Conservation (phyloP, 2,329 filamentous ascomycete species). For the Fusarium sp. region DNA sequence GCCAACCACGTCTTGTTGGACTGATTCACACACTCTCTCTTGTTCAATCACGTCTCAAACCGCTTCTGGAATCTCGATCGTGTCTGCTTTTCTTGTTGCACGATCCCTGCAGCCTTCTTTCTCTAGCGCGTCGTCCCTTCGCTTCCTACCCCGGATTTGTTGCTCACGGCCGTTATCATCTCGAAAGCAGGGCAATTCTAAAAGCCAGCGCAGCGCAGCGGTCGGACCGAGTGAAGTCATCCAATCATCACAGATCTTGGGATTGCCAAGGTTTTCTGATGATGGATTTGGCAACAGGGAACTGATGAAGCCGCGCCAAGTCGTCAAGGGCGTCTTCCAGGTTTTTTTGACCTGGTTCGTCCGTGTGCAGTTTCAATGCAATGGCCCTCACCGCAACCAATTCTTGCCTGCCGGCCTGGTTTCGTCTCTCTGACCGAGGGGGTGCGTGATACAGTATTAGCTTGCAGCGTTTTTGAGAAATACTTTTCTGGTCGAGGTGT, state of each 20-base stretch:
- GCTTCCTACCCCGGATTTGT: conserved; percentile 30
- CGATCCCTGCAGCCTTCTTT: conserved; percentile 27
- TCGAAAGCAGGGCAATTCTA: not conserved
- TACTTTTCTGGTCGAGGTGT: not conserved
- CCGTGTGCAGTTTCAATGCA: conserved; percentile 13
- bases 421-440: conserved; percentile 12
- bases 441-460: conserved; percentile 11
- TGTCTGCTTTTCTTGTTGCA: conserved; percentile 19
- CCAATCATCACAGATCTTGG: conserved; percentile 34
- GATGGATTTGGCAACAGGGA: conserved; percentile 39
- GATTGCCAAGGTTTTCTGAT: conserved; percentile 10
- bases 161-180: conserved; percentile 12
- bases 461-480: not conserved
- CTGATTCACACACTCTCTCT: not conserved
- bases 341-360: not conserved
- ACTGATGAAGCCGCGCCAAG: conserved; percentile 22
- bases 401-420: conserved; percentile 6
- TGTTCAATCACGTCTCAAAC: not conserved
- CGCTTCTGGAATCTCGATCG: conserved; percentile 27
- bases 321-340: conserved; percentile 5
- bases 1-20: conserved; percentile 25
- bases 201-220: conserved; percentile 1
- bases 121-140: conserved; percentile 1
- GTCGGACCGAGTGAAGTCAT: conserved; percentile 42
- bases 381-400: conserved; percentile 6